Base-by-base conservation (phyloP, 2,329 filamentous ascomycete species). In the Calycina herbarum region DNA sequence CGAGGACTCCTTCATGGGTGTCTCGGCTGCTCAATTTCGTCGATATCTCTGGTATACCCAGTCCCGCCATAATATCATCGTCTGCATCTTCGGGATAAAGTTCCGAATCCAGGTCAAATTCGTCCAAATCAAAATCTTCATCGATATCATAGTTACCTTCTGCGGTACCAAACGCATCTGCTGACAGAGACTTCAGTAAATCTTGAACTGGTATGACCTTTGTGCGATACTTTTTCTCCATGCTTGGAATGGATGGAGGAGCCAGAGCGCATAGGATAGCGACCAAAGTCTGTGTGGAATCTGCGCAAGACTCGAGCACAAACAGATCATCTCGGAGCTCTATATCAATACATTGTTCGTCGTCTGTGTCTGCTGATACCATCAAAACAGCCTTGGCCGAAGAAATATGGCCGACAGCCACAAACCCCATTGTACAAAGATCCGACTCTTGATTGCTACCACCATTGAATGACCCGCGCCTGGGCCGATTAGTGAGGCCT, bases 231-330 rank as follows among this genome's bases (percentile, higher is more conserved):
- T 95, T 95, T 69, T 89, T 86, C 71, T 91, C 89, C 67, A 90
- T 92, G 73, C 86, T 94, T 1, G 94, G 93, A 0, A 93, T 90
- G 7, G 87, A 89, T 0, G 95, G 94, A 4, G 94, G 95, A 45
- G 89, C 88, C 4, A 99, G 82, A 0, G 90, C 93, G 73, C 91
- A 92, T 17, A 94, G 79, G 54, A 96, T 84, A 1, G 86, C 84
- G 62, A 97, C 89, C 15, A 99, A 83, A 0, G 95, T 99, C 76
- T 97, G 93, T 0, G 93, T 98, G 1, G 95, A 99, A 78, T 99
- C 95, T 35, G 95, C 95, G 73, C 96, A 99, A 0, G 94, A 96
- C 77, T 99, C 95, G 6, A 99, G 80, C 40, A 99, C 89, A 62
- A 99, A 82, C 1, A 99, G 83, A 69, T 96, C 90, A 73, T 97